Conservation (phyloP, 768 basidiomycete species). For the Serendipita vermifera region DNA sequence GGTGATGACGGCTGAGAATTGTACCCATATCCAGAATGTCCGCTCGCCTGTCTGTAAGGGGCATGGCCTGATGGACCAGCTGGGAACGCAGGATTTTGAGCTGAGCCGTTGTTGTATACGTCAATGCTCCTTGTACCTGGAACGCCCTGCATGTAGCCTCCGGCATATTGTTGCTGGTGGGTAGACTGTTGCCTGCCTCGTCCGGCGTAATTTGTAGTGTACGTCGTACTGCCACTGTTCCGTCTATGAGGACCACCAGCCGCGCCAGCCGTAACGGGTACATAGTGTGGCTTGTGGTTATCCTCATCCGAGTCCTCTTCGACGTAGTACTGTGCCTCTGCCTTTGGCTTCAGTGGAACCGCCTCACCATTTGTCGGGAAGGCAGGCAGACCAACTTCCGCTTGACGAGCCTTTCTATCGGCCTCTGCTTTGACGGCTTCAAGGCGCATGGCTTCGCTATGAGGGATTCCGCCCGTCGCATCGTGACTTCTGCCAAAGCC, state of each 20-base stretch:
- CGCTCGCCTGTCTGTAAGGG: background rate
- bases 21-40: slow-evolving; percentile 4
- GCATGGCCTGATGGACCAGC: background rate
- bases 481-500: slow-evolving; percentile 4
- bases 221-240: background rate
- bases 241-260: background rate
- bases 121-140: slow-evolving; percentile 7
- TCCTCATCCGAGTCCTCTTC: slow-evolving; percentile 6
- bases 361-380: slow-evolving; percentile 27
- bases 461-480: slow-evolving; percentile 18
- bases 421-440: slow-evolving; percentile 80
- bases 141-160: background rate
- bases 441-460: slow-evolving; percentile 53
- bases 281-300: background rate
- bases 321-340: slow-evolving; percentile 1
- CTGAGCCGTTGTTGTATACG: background rate
- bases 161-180: background rate
- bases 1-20: background rate
- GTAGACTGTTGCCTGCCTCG: background rate
- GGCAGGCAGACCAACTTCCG: slow-evolving; percentile 57
- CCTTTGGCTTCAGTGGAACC: background rate
- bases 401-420: slow-evolving; percentile 61
- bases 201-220: background rate
- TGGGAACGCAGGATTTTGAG: background rate
- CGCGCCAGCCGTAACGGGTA: background rate